phyloP scores from a whole-genome alignment of 2,329 filamentous ascomycete genomes.

The Neobulgaria alba region DNA sequence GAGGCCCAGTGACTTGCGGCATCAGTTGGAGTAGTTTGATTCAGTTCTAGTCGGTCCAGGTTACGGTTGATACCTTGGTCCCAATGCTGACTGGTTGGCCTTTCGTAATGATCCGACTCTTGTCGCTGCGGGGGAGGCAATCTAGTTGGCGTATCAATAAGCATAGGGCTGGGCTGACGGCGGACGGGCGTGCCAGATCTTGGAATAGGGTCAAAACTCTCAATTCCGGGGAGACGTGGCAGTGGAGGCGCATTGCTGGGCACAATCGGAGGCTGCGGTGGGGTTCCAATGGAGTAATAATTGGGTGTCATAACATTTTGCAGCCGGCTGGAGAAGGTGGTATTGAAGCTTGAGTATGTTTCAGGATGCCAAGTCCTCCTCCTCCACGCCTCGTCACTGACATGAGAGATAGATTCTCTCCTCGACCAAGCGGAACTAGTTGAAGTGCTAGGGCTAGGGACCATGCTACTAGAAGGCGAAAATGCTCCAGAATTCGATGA shows the following conservation, averaged over 20 bases:
- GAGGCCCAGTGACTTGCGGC: slow-evolving; percentile 47
- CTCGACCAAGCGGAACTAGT: slow-evolving; percentile 48
- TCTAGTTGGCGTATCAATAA: slow-evolving; percentile 46
- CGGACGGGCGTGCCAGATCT: slow-evolving; percentile 54
- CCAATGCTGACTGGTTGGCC: slow-evolving; percentile 42
- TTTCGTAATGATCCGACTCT: slow-evolving; percentile 36
- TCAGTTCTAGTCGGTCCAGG: slow-evolving; percentile 58
- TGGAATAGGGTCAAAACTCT: slow-evolving; percentile 76
- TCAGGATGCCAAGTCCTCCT: slow-evolving; percentile 88
- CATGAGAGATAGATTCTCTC: slow-evolving; percentile 54
- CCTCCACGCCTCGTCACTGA: slow-evolving; percentile 67
- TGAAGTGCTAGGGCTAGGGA: slow-evolving; percentile 59
- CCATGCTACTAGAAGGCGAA: slow-evolving; percentile 47
- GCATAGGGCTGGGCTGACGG: slow-evolving; percentile 67
- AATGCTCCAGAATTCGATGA: slow-evolving; percentile 47
- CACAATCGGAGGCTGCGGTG: slow-evolving; percentile 20
- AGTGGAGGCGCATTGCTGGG: slow-evolving; percentile 37
- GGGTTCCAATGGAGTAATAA: slow-evolving; percentile 37
- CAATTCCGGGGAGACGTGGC: slow-evolving; percentile 71
- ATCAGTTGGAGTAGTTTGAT: slow-evolving; percentile 44
- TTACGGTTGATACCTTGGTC: slow-evolving; percentile 59
- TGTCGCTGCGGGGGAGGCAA: slow-evolving; percentile 7
- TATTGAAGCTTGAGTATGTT: slow-evolving; percentile 40
- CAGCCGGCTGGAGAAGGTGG: slow-evolving; percentile 55
- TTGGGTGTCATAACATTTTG: slow-evolving; percentile 66